Conservation (phyloP, 768 basidiomycete genomes). For the Sporobolomyces roseus region DNA sequence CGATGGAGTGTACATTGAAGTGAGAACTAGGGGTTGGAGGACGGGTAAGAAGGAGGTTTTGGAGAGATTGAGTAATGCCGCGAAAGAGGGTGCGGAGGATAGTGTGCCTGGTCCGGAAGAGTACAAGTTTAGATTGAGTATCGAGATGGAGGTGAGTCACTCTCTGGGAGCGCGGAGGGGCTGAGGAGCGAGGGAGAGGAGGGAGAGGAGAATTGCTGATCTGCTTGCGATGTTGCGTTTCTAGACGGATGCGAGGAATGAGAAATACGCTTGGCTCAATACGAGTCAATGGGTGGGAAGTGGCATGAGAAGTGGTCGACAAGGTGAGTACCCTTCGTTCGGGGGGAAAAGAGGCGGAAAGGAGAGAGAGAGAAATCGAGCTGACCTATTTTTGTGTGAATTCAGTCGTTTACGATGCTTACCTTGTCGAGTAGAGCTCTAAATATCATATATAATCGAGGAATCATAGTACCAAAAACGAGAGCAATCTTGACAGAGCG, state of each 20-base stretch:
- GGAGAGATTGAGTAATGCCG: constrained; percentile 16
- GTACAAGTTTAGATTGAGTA: constrained; percentile 34
- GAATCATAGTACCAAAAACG: too few relatives aligned
- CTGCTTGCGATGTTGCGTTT: not conserved
- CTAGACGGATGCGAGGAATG: constrained; percentile 19
- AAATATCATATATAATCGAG: too few relatives aligned
- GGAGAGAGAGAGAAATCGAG: too few relatives aligned
- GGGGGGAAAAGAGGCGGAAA: too few relatives aligned
- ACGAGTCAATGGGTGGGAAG: constrained; percentile 22
- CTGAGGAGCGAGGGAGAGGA: too few relatives aligned
- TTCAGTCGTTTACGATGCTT: constrained; percentile 38
- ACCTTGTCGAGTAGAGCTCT: constrained; percentile 24
- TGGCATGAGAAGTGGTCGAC: constrained; percentile 21
- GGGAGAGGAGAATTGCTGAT: too few relatives aligned
- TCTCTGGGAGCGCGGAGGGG: not conserved
- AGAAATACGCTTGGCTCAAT: constrained; percentile 34
- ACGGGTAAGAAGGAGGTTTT: constrained; percentile 30
- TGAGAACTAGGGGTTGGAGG: constrained; percentile 36
- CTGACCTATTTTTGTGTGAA: not conserved
- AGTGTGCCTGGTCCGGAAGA: constrained; percentile 21
- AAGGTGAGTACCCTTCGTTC: constrained; percentile 10
- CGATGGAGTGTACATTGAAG: constrained; percentile 29
- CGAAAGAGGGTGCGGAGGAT: constrained; percentile 15
- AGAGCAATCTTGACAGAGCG: too few relatives aligned
- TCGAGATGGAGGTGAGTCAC: constrained; percentile 34